Conservation (phyloP, 345 rosid species). For the Syzygium aromaticum region DNA sequence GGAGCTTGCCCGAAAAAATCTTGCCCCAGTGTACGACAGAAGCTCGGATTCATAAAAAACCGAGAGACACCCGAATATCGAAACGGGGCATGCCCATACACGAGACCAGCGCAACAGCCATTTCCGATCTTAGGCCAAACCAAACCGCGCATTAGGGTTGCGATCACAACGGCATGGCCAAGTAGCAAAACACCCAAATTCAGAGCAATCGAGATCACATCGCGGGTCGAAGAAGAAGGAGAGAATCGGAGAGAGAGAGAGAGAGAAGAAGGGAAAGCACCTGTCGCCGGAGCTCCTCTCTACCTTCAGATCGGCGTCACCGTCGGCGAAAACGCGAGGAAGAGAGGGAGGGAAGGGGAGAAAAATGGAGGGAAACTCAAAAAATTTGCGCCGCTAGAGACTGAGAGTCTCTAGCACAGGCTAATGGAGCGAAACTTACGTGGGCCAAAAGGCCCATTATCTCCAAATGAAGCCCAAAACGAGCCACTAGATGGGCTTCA, state of each 20-base stretch:
- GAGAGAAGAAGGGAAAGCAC: not conserved
- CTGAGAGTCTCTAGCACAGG: not conserved
- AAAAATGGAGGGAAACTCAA: conserved; percentile 5
- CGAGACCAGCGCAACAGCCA: not conserved
- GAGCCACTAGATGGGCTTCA: not conserved
- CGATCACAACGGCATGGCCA: not conserved
- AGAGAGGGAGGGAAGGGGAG: not conserved
- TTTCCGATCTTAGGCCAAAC: not conserved
- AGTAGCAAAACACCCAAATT: not conserved
- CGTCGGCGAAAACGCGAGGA: not conserved
- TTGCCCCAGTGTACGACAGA: not conserved
- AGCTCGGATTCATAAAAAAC: not conserved
- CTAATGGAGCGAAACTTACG: not conserved
- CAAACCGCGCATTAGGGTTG: not conserved
- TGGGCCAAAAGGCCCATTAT: not conserved
- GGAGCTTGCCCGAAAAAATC: not conserved
- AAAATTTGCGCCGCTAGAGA: not conserved
- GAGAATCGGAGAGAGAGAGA: not conserved
- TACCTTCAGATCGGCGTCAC: not conserved
- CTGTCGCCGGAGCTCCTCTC: not conserved
- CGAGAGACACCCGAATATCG: not conserved
- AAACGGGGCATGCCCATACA: not conserved
- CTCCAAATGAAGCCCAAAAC: not conserved
- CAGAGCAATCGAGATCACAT: not conserved
- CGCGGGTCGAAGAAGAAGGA: not conserved